Base-by-base conservation (phyloP, 441 rosid genomes). In the Mallotus repandus region DNA sequence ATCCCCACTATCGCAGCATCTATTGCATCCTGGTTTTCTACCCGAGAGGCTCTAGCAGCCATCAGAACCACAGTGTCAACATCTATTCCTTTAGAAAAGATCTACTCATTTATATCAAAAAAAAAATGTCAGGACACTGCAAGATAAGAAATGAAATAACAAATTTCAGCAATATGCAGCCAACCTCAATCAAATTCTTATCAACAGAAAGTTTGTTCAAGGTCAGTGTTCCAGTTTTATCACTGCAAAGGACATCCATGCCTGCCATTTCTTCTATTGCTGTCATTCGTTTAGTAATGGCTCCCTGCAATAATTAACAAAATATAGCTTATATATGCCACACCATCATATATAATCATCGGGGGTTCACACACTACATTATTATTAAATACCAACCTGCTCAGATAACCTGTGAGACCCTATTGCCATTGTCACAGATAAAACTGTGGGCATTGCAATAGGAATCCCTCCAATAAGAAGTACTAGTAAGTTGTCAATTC, bases 181-280 rank as follows among this genome's bases (percentile, higher is more conserved):
- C 6, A 46, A 91, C 96, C 86, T 93, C 95, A 32, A 91, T 80
- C 62, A 91, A 74, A 69, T 41, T 81, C 75, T 83, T 91, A 79
- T 93, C 94, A 0, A 92, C 95, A 4, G 91, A 84, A 68, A 92
- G 93, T 84, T 88, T 88, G 86, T 90, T 90, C 69, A 92, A 94
- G 22, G 97, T 90, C 29, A 92, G 83, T 61, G 94, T 90, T 45
- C 97, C 94, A 3, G 96, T 92, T 79, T 90, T 90, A 66, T 92
- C 97, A 70, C 97, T 92, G 86, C 97, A 92, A 2, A 92, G 86
- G 59, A 92, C 96, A 80, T 92, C 97, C 97, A 92, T 92, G 32
- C 97, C 94, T 4, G 94, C 94, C 94, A 90, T 86, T 84, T 90
- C 96, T 81, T 93, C 93, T 48, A 93, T 93, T 12, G 97, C 98